Evolutionary conservation across 2,329 filamentous ascomycete genomes (phyloP).

Genomic region (Scolecobasidium constrictum): DNA sequence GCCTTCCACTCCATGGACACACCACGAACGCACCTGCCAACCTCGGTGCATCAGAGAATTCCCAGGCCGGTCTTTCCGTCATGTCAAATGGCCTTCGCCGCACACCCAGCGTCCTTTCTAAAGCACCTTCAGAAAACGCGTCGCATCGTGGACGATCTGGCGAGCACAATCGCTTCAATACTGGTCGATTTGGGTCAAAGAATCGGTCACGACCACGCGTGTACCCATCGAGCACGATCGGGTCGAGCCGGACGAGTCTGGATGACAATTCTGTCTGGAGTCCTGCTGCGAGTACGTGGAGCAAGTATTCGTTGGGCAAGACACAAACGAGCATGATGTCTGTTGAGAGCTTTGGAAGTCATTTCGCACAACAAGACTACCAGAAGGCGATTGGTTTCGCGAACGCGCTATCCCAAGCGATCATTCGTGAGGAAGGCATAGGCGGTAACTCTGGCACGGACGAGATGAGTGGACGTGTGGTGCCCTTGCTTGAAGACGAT

Average conservation of each 20-base stretch:
- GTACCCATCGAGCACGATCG: constrained; percentile 61
- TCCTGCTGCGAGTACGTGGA: constrained; percentile 83
- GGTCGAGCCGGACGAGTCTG: constrained; percentile 85
- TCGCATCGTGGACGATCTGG: constrained; percentile 61
- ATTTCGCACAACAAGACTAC: constrained; percentile 67
- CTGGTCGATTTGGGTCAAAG: constrained; percentile 73
- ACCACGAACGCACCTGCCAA: constrained; percentile 29
- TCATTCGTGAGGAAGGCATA: constrained; percentile 75
- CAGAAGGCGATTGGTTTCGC: constrained; percentile 97
- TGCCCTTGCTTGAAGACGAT: constrained; percentile 78
- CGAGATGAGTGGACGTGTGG: constrained; percentile 25
- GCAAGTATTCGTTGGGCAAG: constrained; percentile 82
- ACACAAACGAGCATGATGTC: constrained; percentile 85
- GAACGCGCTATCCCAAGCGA: constrained; percentile 90
- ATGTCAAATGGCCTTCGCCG: constrained; percentile 65
- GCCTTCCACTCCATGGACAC: constrained; percentile 69
- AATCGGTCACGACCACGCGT: constrained; percentile 70
- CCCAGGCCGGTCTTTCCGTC: constrained; percentile 56
- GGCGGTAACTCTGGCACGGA: not conserved
- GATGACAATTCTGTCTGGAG: constrained; percentile 92
- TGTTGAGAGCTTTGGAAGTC: constrained; percentile 77
- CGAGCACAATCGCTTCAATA: constrained; percentile 47
- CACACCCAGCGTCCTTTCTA: constrained; percentile 83
- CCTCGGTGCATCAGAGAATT: constrained; percentile 30
- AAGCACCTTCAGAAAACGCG: constrained; percentile 74